phyloP scores from a whole-genome alignment of 108 stramenopile genomes.

The Skeletonema marinoi region DNA sequence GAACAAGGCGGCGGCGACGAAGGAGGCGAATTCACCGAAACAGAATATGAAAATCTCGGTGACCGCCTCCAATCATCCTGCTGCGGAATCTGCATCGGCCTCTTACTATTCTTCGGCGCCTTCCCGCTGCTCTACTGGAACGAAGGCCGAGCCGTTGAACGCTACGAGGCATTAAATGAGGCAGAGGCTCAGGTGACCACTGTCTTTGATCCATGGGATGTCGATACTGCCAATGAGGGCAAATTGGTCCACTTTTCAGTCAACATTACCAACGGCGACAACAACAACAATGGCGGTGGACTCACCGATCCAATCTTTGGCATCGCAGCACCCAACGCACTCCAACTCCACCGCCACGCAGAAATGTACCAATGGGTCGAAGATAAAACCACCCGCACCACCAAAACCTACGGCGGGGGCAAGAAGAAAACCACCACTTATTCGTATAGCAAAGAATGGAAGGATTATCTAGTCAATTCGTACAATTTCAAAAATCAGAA shows the following conservation, averaged over 20 bases:
- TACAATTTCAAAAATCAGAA: not conserved
- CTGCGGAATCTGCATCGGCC: not conserved
- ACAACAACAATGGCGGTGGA: constrained; percentile 19
- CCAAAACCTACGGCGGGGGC: not conserved
- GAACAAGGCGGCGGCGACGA: not conserved
- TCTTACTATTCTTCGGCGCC: constrained; percentile 10
- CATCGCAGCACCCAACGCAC: not conserved
- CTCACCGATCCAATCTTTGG: not conserved
- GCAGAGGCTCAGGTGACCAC: constrained; percentile 14
- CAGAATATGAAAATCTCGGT: not conserved
- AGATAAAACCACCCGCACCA: not conserved
- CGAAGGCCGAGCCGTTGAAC: constrained; percentile 38
- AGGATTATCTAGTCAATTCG: not conserved
- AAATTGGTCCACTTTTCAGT: constrained; percentile 24
- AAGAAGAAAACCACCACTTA: constrained; percentile 5
- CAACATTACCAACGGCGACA: constrained; percentile 19
- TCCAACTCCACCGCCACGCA: not conserved
- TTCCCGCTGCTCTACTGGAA: constrained; percentile 39
- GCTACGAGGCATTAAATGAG: constrained; percentile 35
- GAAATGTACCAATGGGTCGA: not conserved
- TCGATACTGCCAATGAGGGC: constrained; percentile 10
- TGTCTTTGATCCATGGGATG: constrained; percentile 3
- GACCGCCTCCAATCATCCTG: not conserved
- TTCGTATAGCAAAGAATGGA: constrained; percentile 10
- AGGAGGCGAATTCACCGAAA: not conserved